Evolutionary conservation across 1,284 basidiomycete genomes (phyloP).

Genomic region (Anthracocystis walkeri): DNA sequence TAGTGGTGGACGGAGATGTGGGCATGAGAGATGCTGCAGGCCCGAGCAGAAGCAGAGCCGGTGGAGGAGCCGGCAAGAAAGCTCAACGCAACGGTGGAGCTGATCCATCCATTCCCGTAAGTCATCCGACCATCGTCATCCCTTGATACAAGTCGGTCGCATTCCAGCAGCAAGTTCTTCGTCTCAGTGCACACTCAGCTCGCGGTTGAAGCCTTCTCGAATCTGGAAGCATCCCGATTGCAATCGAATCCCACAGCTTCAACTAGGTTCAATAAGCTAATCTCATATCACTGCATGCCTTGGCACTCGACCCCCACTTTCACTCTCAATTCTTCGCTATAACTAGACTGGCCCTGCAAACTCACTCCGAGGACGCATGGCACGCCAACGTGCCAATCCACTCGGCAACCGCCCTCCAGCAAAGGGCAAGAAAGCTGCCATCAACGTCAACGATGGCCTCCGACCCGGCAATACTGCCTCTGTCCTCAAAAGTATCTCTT

Average conservation of each 20-base stretch:
- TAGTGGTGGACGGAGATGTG: slow-evolving; percentile 43
- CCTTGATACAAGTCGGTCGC: not conserved
- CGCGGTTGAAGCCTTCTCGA: not conserved
- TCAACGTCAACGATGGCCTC: slow-evolving; percentile 51
- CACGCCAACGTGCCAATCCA: slow-evolving; percentile 46
- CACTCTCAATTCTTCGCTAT: not conserved
- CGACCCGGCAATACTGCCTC: slow-evolving; percentile 42
- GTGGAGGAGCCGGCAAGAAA: slow-evolving; percentile 32
- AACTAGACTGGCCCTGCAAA: slow-evolving; percentile 35
- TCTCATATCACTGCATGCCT: not conserved
- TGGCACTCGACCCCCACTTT: not conserved
- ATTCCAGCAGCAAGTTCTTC: not conserved
- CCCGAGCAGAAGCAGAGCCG: slow-evolving; percentile 38
- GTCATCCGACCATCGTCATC: slow-evolving; percentile 19
- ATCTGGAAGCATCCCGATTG: not conserved
- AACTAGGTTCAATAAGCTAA: not conserved
- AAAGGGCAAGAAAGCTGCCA: slow-evolving; percentile 34
- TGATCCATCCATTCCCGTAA: slow-evolving; percentile 43
- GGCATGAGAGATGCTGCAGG: slow-evolving; percentile 51
- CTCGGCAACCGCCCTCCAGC: slow-evolving; percentile 42
- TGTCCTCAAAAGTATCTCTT: slow-evolving; percentile 44
- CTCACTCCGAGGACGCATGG: slow-evolving; percentile 35
- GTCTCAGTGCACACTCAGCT: not conserved
- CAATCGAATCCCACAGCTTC: not conserved
- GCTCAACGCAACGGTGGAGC: slow-evolving; percentile 24